Conservation (phyloP, 2,329 filamentous ascomycete species). For the Sporothrix schenckii region DNA sequence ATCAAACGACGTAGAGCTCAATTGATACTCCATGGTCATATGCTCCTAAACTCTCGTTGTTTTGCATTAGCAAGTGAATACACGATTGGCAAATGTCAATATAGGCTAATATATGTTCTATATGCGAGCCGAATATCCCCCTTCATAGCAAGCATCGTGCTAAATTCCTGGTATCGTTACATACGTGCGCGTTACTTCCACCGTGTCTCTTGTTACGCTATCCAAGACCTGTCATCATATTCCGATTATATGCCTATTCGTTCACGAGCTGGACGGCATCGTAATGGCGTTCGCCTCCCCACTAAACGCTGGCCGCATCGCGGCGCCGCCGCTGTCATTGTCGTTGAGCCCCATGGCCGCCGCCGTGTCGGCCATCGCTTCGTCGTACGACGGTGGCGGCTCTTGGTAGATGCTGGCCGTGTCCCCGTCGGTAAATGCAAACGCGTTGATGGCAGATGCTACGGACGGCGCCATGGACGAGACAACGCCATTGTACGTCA, state of each 20-base stretch:
- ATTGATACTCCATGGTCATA: not conserved
- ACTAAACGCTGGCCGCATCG: slow-evolving; percentile 29
- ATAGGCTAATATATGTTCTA: not conserved
- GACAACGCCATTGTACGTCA: slow-evolving; percentile 30
- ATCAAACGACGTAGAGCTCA: not conserved
- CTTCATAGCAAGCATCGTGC: no score
- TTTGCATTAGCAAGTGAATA: no score
- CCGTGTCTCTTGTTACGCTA: not conserved
- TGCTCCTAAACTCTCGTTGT: no score
- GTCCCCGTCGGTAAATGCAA: slow-evolving; percentile 30
- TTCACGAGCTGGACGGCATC: not conserved
- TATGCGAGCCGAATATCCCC: not conserved
- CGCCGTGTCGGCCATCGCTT: slow-evolving; percentile 70
- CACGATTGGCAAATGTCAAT: not conserved
- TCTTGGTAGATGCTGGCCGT: slow-evolving; percentile 58
- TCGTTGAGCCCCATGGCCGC: not conserved
- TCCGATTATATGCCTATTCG: no score
- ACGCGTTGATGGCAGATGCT: slow-evolving; percentile 31
- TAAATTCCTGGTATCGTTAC: not conserved
- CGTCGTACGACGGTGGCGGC: slow-evolving; percentile 93
- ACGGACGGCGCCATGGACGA: slow-evolving; percentile 30
- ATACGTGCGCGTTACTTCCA: not conserved
- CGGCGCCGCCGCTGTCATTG: not conserved
- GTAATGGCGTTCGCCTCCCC: slow-evolving; percentile 20
- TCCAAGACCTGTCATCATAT: no score